Evolutionary conservation across 2,329 filamentous ascomycete genomes (phyloP).

Genomic region (Clonostachys byssicola): DNA sequence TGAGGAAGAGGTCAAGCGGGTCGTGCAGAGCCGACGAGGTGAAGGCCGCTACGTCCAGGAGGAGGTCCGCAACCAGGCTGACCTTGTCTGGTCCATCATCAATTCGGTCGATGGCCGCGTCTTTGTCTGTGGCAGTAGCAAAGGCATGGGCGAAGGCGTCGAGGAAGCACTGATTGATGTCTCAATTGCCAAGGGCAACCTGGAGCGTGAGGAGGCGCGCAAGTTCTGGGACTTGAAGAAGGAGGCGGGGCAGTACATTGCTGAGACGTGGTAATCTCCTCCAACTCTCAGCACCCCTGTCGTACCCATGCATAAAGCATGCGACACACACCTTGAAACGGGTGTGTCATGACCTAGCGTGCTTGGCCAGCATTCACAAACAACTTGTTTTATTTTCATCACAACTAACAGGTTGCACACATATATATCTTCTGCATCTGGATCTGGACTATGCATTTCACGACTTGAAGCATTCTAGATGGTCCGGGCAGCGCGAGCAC

Average conservation of each 20-base stretch:
- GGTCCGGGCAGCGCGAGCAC: too few relatives aligned
- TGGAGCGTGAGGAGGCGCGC: conserved; percentile 75
- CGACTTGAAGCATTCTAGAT: too few relatives aligned
- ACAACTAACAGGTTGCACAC: too few relatives aligned
- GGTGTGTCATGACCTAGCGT: too few relatives aligned
- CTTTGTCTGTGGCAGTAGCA: conserved; percentile 92
- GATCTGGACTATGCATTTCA: too few relatives aligned
- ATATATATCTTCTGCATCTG: too few relatives aligned
- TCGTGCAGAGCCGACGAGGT: conserved; percentile 71
- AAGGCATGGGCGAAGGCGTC: conserved; percentile 97
- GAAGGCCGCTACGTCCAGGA: conserved; percentile 94
- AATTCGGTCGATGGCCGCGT: conserved; percentile 93
- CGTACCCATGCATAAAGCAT: too few relatives aligned
- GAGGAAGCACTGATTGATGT: conserved; percentile 84
- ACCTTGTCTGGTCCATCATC: conserved; percentile 97
- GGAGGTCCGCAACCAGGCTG: conserved; percentile 84
- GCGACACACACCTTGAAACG: too few relatives aligned
- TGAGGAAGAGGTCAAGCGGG: conserved; percentile 79
- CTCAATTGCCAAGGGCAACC: conserved; percentile 86
- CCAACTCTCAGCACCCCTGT: too few relatives aligned
- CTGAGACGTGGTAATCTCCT: conserved; percentile 61
- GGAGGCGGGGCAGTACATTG: conserved; percentile 91
- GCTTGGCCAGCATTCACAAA: too few relatives aligned
- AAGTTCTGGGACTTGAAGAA: conserved; percentile 92
- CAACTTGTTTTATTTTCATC: too few relatives aligned